Conservation (phyloP, 495 filamentous ascomycete genomes). For the Parachaetomium inaequale region DNA sequence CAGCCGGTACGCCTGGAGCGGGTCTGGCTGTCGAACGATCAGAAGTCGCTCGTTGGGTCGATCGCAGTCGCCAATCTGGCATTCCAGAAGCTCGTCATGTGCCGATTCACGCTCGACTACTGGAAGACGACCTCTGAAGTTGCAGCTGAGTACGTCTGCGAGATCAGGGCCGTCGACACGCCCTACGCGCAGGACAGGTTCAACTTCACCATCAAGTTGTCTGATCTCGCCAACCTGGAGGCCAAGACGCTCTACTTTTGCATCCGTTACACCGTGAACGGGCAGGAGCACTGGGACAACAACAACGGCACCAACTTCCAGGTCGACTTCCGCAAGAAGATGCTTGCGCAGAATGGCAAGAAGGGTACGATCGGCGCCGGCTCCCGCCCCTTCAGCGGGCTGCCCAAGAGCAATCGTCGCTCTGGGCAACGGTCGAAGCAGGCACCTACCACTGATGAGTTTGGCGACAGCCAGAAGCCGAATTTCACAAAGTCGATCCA, state of each 20-base stretch:
- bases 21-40: slow-evolving; percentile 81
- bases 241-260: slow-evolving; percentile 88
- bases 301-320: slow-evolving; percentile 83
- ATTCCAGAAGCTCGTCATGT: slow-evolving; percentile 83
- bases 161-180: slow-evolving; percentile 63
- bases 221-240: slow-evolving; percentile 86
- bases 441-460: slow-evolving; percentile 69
- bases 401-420: slow-evolving; percentile 74
- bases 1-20: slow-evolving; percentile 73
- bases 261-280: slow-evolving; percentile 80
- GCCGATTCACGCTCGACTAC: slow-evolving; percentile 92
- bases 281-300: slow-evolving; percentile 94
- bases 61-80: slow-evolving; percentile 83
- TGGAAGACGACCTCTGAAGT: slow-evolving; percentile 99
- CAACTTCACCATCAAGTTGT: slow-evolving; percentile 87
- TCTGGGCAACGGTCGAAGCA: slow-evolving; percentile 56
- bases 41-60: slow-evolving; percentile 76
- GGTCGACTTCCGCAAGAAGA: slow-evolving; percentile 82
- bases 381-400: slow-evolving; percentile 53
- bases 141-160: slow-evolving; percentile 76
- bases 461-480: slow-evolving; percentile 55
- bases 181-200: slow-evolving; percentile 79
- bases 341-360: slow-evolving; percentile 55
- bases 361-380: slow-evolving; percentile 46
- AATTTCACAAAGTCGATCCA: slow-evolving; percentile 55